Conservation (phyloP, 208 protist species). For the Crithidia brevicula region DNA sequence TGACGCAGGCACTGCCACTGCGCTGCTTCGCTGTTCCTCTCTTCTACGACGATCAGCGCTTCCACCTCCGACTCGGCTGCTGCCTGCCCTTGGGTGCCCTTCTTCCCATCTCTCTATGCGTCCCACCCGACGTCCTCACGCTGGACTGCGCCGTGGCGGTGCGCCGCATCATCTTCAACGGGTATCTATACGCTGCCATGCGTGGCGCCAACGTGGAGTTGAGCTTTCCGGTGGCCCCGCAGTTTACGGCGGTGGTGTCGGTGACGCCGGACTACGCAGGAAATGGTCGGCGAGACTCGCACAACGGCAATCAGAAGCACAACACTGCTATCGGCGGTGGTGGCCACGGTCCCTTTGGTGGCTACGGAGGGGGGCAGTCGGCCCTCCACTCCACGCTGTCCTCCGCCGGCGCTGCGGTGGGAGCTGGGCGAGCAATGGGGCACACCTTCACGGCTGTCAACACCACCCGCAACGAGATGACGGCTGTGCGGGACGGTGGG, state of each 20-base stretch:
- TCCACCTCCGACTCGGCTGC: constrained; percentile 58
- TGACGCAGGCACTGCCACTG: constrained; percentile 25
- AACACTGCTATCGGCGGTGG: too few relatives aligned
- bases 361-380: background rate
- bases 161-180: constrained; percentile 59
- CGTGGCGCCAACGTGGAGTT: constrained; percentile 57
- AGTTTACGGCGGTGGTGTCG: constrained; percentile 69
- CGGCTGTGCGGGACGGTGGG: background rate
- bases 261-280: constrained; percentile 23
- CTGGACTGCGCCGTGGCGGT: constrained; percentile 60
- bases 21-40: constrained; percentile 74
- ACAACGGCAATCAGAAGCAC: too few relatives aligned
- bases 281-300: too few relatives aligned
- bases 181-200: constrained; percentile 62
- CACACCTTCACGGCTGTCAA: constrained; percentile 30
- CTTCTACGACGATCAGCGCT: constrained; percentile 74
- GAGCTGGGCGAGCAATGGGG: background rate
- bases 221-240: constrained; percentile 64
- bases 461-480: constrained; percentile 26
- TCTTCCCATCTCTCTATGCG: constrained; percentile 47
- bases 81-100: constrained; percentile 57
- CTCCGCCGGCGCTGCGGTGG: background rate
- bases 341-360: too few relatives aligned
- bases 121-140: constrained; percentile 72
- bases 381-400: background rate